Evolutionary conservation across 495 filamentous ascomycete genomes (phyloP).

Genomic region (Rhypophila decipiens): DNA sequence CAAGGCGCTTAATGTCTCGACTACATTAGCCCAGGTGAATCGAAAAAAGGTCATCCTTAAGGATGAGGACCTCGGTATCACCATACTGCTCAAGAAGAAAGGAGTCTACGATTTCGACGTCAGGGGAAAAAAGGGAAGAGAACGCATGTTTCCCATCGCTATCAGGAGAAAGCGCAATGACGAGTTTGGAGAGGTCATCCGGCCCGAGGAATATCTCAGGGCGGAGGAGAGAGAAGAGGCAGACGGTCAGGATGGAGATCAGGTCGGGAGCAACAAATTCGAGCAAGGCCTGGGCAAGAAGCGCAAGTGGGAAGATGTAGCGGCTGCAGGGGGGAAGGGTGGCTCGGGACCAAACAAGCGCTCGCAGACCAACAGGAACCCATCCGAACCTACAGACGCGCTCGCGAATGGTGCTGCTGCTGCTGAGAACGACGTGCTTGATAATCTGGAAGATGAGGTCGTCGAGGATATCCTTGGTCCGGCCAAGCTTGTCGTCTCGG

Average conservation of each 20-base stretch:
- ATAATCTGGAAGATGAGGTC: conserved; percentile 49
- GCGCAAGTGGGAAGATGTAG: conserved; percentile 80
- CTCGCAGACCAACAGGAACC: conserved; percentile 28
- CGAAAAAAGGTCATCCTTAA: conserved; percentile 74
- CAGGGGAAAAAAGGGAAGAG: conserved; percentile 84
- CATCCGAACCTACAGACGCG: conserved; percentile 21
- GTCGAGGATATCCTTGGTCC: conserved; percentile 60
- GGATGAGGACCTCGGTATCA: conserved; percentile 84
- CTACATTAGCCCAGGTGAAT: conserved; percentile 70
- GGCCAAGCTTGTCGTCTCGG: conserved; percentile 60
- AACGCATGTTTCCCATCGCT: conserved; percentile 87
- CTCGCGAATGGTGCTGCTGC: conserved; percentile 33
- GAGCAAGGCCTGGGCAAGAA: conserved; percentile 81
- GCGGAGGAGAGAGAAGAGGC: conserved; percentile 87
- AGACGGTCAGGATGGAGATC: conserved; percentile 52
- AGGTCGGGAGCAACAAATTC: conserved; percentile 34
- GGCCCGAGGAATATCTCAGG: conserved; percentile 88
- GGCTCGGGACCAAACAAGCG: conserved; percentile 30
- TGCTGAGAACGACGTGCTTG: conserved; percentile 51
- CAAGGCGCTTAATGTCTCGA: conserved; percentile 80
- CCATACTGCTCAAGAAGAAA: conserved; percentile 81
- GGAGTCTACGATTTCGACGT: conserved; percentile 89
- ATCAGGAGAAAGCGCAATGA: conserved; percentile 72
- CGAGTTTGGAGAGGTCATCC: conserved; percentile 88
- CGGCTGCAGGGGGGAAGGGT: conserved; percentile 37